phyloP scores from a whole-genome alignment of 208 protist genomes.

The Crithidia thermophila region DNA sequence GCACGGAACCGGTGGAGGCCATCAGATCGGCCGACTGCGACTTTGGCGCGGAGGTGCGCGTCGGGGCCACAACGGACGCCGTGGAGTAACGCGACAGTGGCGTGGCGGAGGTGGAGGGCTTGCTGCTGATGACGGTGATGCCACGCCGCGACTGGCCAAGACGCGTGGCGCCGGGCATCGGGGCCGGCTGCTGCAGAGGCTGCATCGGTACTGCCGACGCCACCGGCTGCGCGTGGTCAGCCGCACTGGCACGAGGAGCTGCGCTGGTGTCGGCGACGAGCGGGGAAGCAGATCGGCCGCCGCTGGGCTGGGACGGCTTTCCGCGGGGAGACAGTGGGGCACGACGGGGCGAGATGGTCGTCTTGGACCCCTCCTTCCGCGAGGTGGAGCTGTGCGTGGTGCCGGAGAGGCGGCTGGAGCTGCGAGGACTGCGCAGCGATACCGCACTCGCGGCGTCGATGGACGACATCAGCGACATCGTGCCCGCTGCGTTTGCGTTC shows the following conservation, averaged over 20 bases:
- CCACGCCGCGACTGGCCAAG: neutral
- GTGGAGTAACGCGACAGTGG: conserved; percentile 14
- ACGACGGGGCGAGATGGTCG: conserved; percentile 1
- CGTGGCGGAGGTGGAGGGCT: conserved; percentile 3
- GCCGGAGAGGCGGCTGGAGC: neutral
- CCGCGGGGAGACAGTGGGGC: conserved; percentile 1
- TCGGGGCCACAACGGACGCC: conserved; percentile 1
- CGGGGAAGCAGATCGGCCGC: too few relatives aligned
- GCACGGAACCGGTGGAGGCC: neutral
- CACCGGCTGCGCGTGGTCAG: neutral
- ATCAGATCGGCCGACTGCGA: neutral
- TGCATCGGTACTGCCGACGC: neutral
- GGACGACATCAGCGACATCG: conserved; percentile 2
- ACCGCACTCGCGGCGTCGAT: neutral
- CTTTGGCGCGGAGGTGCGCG: conserved; percentile 6
- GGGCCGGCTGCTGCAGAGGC: neutral
- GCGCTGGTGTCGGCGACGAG: neutral
- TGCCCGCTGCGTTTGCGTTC: too few relatives aligned
- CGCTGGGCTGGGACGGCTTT: too few relatives aligned
- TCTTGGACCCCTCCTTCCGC: neutral
- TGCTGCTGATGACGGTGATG: conserved; percentile 16
- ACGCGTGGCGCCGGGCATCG: neutral
- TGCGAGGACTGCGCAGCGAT: neutral
- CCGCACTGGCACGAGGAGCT: neutral
- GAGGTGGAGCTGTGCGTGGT: neutral